Evolutionary conservation across 345 rosid genomes (phyloP).

Genomic region (Brassica napus): Da-Ae NC_063437.1:1256001-1256500

Average conservation of each 20-base stretch:
- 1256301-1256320: neutral
- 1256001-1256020: neutral
- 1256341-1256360: neutral
- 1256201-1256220: constrained; percentile 53
- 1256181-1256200: constrained; percentile 48
- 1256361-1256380: neutral
- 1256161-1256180: constrained; percentile 42
- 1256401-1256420: constrained; percentile 38
- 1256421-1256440: constrained; percentile 34
- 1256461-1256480: constrained; percentile 28
- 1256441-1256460: constrained; percentile 40
- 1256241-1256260: constrained; percentile 20
- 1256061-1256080: constrained; percentile 43
- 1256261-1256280: constrained; percentile 49
- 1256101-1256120: constrained; percentile 48
- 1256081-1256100: constrained; percentile 49
- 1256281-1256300: constrained; percentile 37
- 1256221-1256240: constrained; percentile 35
- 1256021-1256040: neutral
- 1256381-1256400: constrained; percentile 19
- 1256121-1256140: constrained; percentile 36
- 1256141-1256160: neutral
- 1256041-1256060: neutral
- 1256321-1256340: neutral
- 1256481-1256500: constrained; percentile 11